Conservation (phyloP, 805 yeast species). For the Metschnikowia henanensis region DNA sequence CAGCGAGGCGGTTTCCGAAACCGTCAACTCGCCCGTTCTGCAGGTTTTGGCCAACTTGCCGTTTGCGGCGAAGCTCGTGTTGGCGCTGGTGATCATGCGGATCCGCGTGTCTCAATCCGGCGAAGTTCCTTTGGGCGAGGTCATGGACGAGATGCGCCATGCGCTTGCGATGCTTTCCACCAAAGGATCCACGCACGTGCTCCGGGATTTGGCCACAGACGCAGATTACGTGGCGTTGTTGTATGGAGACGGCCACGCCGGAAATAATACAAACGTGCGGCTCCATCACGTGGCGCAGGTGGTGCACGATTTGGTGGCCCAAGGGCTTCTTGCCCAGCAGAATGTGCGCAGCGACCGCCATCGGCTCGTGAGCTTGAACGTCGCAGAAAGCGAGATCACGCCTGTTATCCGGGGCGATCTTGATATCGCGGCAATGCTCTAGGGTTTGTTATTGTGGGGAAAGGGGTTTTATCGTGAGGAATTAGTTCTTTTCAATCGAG, state of each 20-base stretch:
- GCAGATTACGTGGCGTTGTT: constrained; percentile 24
- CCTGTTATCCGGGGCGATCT: constrained; percentile 59
- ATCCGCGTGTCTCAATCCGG: constrained; percentile 66
- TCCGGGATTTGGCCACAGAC: constrained; percentile 18
- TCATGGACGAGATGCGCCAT: constrained; percentile 72
- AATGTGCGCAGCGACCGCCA: constrained; percentile 66
- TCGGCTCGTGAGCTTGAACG: constrained; percentile 60
- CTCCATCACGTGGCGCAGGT: constrained; percentile 60
- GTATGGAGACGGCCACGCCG: constrained; percentile 23
- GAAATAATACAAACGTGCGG: constrained; percentile 40
- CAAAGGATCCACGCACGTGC: constrained; percentile 20
- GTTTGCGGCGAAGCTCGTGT: constrained; percentile 66
- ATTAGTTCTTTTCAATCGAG: too few relatives aligned
- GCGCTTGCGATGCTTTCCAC: constrained; percentile 44
- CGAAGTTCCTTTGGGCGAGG: constrained; percentile 72
- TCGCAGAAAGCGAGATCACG: constrained; percentile 69
- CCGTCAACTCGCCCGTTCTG: constrained; percentile 72
- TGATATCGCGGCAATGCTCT: constrained; percentile 18
- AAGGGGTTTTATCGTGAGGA: too few relatives aligned
- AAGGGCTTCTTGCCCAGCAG: constrained; percentile 74
- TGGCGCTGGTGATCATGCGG: constrained; percentile 66
- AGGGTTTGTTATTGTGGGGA: too few relatives aligned
- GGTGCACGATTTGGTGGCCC: constrained; percentile 69
- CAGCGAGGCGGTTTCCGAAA: constrained; percentile 75
- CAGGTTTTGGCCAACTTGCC: constrained; percentile 60